Percentiles rank a stretch among this genome's conserved stretches.
Evolutionary conservation across 2,329 filamentous ascomycete species (phyloP).

Genomic region (Tetracladium maxilliforme): DNA sequence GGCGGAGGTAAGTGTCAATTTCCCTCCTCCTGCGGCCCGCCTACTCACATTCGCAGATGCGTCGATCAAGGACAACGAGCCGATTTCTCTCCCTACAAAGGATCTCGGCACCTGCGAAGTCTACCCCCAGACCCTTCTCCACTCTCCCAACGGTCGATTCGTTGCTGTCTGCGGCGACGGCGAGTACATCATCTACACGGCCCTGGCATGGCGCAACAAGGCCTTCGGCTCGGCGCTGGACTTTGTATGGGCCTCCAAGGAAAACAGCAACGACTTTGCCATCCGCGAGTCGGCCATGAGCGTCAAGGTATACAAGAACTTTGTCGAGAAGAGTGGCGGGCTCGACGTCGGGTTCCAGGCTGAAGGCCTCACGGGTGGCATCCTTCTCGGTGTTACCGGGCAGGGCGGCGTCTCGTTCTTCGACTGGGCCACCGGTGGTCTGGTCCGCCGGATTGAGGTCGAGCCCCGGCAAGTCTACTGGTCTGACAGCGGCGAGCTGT

Average conservation of each 20-base stretch:
- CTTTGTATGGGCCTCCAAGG: slow-evolving; percentile 93
- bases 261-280: slow-evolving; percentile 96
- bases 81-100: slow-evolving; percentile 77
- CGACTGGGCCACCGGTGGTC: slow-evolving; percentile 81
- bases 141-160: slow-evolving; percentile 90
- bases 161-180: slow-evolving; percentile 87
- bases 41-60: slow-evolving; percentile 55
- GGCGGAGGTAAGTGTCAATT: slow-evolving; percentile 42
- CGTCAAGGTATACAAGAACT: slow-evolving; percentile 96
- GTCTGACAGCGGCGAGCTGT: slow-evolving; percentile 91
- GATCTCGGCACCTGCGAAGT: slow-evolving; percentile 94
- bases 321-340: slow-evolving; percentile 78
- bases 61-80: slow-evolving; percentile 73
- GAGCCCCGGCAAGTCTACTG: slow-evolving; percentile 73
- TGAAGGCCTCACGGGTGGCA: slow-evolving; percentile 77
- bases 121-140: slow-evolving; percentile 84
- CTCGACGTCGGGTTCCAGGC: slow-evolving; percentile 92
- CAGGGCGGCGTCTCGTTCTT: slow-evolving; percentile 92
- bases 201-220: slow-evolving; percentile 92
- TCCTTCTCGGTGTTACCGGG: slow-evolving; percentile 85
- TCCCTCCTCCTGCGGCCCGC: slow-evolving; percentile 3
- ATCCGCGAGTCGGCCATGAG: slow-evolving; percentile 89
- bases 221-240: slow-evolving; percentile 90
- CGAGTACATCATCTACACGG: slow-evolving; percentile 98
- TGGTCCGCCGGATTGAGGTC: slow-evolving; percentile 85